Evolutionary conservation across 2,329 filamentous ascomycete species (phyloP).

Genomic region (Phaeophleospora eucalypticola): DNA sequence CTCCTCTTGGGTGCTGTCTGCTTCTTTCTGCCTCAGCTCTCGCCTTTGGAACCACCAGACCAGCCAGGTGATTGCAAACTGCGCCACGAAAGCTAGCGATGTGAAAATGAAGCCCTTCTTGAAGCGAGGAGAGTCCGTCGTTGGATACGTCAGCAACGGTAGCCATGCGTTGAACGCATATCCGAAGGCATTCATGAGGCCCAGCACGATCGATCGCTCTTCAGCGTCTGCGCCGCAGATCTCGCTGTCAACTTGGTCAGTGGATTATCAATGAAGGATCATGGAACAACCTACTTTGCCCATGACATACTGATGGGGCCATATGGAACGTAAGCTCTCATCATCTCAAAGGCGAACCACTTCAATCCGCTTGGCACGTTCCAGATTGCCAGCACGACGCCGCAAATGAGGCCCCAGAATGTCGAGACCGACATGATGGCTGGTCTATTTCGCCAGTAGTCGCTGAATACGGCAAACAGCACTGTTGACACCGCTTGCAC

Average conservation of each 20-base stretch:
- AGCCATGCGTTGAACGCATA: slow-evolving; percentile 68
- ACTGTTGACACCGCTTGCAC: slow-evolving; percentile 58
- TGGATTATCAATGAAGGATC: too few relatives aligned
- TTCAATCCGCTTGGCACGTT: slow-evolving; percentile 30
- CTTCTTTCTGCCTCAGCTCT: slow-evolving; percentile 15
- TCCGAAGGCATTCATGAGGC: slow-evolving; percentile 64
- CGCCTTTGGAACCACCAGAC: slow-evolving; percentile 23
- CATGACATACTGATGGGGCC: slow-evolving; percentile 38
- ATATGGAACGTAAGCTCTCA: slow-evolving; percentile 30
- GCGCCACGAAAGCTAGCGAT: slow-evolving; percentile 19
- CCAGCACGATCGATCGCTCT: slow-evolving; percentile 63
- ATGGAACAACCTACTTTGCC: slow-evolving; percentile 37
- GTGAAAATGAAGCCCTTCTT: slow-evolving; percentile 25
- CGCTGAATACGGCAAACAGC: slow-evolving; percentile 48
- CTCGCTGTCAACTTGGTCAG: slow-evolving; percentile 32
- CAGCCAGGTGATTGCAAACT: slow-evolving; percentile 21
- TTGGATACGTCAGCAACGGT: slow-evolving; percentile 44
- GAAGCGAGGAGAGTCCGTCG: slow-evolving; percentile 21
- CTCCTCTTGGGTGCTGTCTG: neutral
- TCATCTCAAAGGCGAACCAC: slow-evolving; percentile 33
- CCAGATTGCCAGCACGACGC: slow-evolving; percentile 32
- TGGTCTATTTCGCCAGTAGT: slow-evolving; percentile 20
- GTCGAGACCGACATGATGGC: slow-evolving; percentile 22
- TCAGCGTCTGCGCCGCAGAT: slow-evolving; percentile 57
- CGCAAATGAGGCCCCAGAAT: slow-evolving; percentile 20